phyloP scores from a whole-genome alignment of 352 stramenopile genomes.

The Achlya hypogyna region DNA sequence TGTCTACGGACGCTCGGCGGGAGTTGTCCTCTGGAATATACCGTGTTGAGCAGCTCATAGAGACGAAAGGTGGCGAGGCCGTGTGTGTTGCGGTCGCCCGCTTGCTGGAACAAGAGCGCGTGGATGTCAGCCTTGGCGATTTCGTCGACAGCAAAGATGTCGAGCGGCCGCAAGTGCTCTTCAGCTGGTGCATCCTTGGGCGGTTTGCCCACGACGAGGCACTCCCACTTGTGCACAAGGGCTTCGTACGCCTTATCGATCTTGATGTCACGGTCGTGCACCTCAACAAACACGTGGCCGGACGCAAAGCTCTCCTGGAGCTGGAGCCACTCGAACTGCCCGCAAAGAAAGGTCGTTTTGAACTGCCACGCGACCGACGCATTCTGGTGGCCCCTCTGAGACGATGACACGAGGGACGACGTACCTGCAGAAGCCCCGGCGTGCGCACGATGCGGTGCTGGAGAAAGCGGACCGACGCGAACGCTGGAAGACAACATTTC shows the following conservation, averaged over 20 bases:
- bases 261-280: conserved; percentile 62
- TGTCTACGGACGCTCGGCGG: background rate
- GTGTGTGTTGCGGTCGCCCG: conserved; percentile 41
- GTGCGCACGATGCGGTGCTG: conserved; percentile 34
- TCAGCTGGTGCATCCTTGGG: conserved; percentile 18
- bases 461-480: conserved; percentile 47
- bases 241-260: conserved; percentile 28
- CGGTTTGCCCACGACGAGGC: conserved; percentile 30
- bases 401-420: conserved; percentile 3
- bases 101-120: conserved; percentile 27
- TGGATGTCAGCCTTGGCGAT: conserved; percentile 44
- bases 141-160: conserved; percentile 49
- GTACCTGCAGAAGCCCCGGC: conserved; percentile 35
- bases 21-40: background rate
- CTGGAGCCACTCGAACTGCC: conserved; percentile 29
- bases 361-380: conserved; percentile 33
- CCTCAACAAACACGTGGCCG: conserved; percentile 33
- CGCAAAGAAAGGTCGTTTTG: conserved; percentile 44
- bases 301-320: conserved; percentile 46
- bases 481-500: conserved; percentile 44
- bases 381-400: conserved; percentile 9
- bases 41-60: conserved; percentile 37
- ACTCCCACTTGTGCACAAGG: conserved; percentile 54
- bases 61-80: conserved; percentile 50
- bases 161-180: conserved; percentile 24